Conservation (phyloP, 352 stramenopile genomes). For the Phytophthora syringae region DNA sequence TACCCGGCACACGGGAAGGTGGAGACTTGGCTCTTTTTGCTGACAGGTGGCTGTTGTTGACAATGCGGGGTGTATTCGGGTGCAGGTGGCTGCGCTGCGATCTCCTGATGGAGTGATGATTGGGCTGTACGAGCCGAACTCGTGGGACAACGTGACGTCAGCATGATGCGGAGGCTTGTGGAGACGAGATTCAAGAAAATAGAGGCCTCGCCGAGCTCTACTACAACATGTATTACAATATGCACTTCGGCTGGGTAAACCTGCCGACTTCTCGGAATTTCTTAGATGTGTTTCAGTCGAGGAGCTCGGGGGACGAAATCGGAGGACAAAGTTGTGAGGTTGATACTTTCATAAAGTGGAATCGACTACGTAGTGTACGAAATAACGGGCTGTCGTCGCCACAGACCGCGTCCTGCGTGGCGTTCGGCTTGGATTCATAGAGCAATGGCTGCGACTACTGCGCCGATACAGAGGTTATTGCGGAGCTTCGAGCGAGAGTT, state of each 20-base stretch:
- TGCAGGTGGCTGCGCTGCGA: slow-evolving; percentile 83
- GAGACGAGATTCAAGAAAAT: too few relatives aligned
- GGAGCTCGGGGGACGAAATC: too few relatives aligned
- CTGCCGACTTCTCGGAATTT: too few relatives aligned
- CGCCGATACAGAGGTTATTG: slow-evolving; percentile 52
- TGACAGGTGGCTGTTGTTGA: slow-evolving; percentile 1
- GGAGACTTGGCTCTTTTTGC: background rate
- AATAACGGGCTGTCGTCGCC: slow-evolving; percentile 5
- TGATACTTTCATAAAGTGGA: slow-evolving; percentile 10
- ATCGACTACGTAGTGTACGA: background rate
- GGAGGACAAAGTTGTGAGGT: slow-evolving; percentile 3
- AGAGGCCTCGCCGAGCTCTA: too few relatives aligned
- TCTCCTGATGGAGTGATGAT: slow-evolving; percentile 93
- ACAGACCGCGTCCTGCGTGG: background rate
- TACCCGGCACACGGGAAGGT: slow-evolving; percentile 92
- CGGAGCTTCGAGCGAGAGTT: slow-evolving; percentile 19
- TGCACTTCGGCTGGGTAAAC: too few relatives aligned
- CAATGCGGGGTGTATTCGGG: background rate
- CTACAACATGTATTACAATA: too few relatives aligned
- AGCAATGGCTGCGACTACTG: slow-evolving; percentile 46
- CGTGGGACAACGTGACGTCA: slow-evolving; percentile 86
- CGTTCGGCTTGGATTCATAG: slow-evolving; percentile 16
- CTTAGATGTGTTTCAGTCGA: too few relatives aligned
- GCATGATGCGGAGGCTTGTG: slow-evolving; percentile 35
- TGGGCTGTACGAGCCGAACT: slow-evolving; percentile 91